Base-by-base conservation (phyloP, 306 rosid genomes). In the Cercis canadensis region DNA sequence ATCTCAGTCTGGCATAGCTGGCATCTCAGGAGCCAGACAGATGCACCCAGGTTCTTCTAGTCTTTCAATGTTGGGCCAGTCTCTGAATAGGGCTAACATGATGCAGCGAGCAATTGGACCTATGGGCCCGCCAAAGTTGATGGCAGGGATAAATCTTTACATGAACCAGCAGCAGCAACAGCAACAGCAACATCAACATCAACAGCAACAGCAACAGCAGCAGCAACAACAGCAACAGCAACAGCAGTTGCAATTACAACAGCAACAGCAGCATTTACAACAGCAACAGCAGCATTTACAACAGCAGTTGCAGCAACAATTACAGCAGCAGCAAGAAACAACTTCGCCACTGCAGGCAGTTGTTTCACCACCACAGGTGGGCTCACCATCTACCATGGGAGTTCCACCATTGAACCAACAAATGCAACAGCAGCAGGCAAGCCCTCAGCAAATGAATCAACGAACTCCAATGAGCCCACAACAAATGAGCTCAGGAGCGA, bases 401-500 rank as follows among this genome's bases (percentile, higher is more conserved):
- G 88, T 91, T 69, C 80, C 90, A 47, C 88, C 90, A 32, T 36
- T 86, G 80, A 89, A 72, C 75, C 97, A 83, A 64, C 98, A 94
- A 73, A 29, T 77, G 29, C 89, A 85, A 34, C 89, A 78, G 77
- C 97, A 88, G 73, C 97, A 90, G 60, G 67, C 83, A 39, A 90
- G 95, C 76, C 97, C 97, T 14, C 99, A 94, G 85, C 97, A 86
- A 75, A 83, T 89, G 91, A 87, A 75, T 80, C 99, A 94, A 74
- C 78, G 97, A 76, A 94, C 97, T 80, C 97, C 97, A 0, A 87
- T 94, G 99, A 94, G 99, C 73, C 99, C 97, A 0, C 97, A 87
- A 58, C 87, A 88, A 56, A 67, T 94, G 80, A 94, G 95, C 80
- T 85, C 99, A 7, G 96, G 99, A 59, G 89, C 96, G 49, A 77